Base-by-base conservation (phyloP, 164 flowering plant genomes). In the Tetracentron sinense region DNA sequence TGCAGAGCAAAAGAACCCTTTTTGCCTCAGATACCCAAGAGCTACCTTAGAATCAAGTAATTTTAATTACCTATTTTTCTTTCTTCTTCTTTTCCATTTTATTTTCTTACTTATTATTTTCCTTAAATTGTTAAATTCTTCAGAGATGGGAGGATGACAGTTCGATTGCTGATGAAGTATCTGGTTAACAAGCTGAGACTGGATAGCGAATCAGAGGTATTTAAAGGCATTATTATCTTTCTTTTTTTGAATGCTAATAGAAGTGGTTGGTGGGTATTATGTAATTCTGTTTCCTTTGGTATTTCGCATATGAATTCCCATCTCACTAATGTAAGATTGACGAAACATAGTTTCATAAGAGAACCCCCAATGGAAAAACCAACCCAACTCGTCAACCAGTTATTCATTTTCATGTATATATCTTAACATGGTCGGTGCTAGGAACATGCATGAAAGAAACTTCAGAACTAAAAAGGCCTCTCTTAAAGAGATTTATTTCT, bases 181-280 rank as follows among this genome's bases (percentile, higher is more conserved):
- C 66, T 94, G 83, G 90, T 79, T 68, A 92, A 84, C 63, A 94
- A 94, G 83, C 86, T 91, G 74, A 74, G 79, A 74, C 72, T 94
- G 76, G 86, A 85, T 67, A 82, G 77, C 81, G 99, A 94, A 86
- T 86, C 92, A 60, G 92, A 94, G 99, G 99, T 94, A 87, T 53
- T 73, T 76, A 64, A 63, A 46, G 1, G 23, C 42, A 54, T 29
- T 58, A 31, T 20, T 49, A 6, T 16, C 16, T 50, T 16, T 19
- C 16, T 46, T 56, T 28, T 31, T 62, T 53, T 52, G 1, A 65
- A 58, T 65, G 44, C 55, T 57, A 54, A 65, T 23, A n/a, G n/a
- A n/a, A n/a, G n/a, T n/a, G 50, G 56, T 67, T 67, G 58, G 51
- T 53, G 20, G 52, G 54, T 30, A 60, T 15, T 16, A 21, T 44